Evolutionary conservation across 148 eudicot genomes (phyloP), one percentile per base, ranked within the genome.

Genomic region (Persicaria tinctoria): DNA sequence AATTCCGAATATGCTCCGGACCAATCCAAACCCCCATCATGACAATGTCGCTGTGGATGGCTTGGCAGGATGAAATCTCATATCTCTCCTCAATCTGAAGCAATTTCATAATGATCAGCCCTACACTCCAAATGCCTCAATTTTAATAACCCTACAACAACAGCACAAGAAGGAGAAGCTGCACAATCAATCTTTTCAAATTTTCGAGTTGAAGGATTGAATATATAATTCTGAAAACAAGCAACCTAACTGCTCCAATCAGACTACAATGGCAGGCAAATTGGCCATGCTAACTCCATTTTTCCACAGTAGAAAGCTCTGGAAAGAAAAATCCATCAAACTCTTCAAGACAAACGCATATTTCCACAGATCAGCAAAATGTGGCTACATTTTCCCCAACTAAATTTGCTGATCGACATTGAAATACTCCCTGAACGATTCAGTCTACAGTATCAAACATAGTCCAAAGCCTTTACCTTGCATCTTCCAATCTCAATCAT

Each of bases 41-140:
- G 70, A 66, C 70, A 66, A 12, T 66, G 70, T 41, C 5, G 70
- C 70, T 66, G 70, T 47, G 13, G 70, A 66, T 66, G 70, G 44
- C 70, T 66, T 44, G 48, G 46, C 70, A 41, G 6, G 46, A 38
- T 18, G 18, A 38, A 41, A 12, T 5, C 70, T 48, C 70, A 66
- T 66, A 47, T 66, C 13, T 66, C 18, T 41, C 48, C 70, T 66
- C 48, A 41, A n/a, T 66, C 11, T 41, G 18, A 38, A 0, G 70
- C 18, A 66, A 66, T 8, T 66, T 66, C 70, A 66, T 66, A 38
- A 66, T 66, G 48, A 41, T 66, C 70, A 66, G 14, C 70, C 48
- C 48, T 66, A 7, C 70, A 41, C 70, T 66, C 18, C 48, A 5
- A 41, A 66, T 38, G 48, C 18, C 48, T 66, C 68, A 66, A 66